Percentiles rank a stretch among this genome's conserved stretches.
These are phyloP conservation scores for Metschnikowia colocasiae DNA, from an alignment of 805 yeast species.

Conservation along the genomic window DNA sequence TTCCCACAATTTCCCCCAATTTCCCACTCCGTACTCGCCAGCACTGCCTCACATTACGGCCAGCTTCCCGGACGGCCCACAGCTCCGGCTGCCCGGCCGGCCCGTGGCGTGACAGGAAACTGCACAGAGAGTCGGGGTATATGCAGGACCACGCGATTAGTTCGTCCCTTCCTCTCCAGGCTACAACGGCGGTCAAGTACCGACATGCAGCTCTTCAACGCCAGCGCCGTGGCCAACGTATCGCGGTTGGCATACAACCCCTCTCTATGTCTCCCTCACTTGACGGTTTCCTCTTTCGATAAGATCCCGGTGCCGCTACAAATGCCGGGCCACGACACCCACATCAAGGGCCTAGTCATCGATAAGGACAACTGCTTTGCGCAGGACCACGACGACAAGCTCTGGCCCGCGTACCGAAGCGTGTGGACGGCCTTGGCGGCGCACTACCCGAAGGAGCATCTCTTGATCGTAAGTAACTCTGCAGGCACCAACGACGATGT, in stretches of 20 bases:
- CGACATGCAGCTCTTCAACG: conserved; percentile 48
- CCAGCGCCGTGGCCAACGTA: conserved; percentile 74
- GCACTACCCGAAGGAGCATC: conserved; percentile 57
- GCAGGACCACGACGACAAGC: conserved; percentile 68
- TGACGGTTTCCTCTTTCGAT: conserved; percentile 53
- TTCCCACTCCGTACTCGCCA: too few relatives aligned
- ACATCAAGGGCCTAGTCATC: conserved; percentile 72
- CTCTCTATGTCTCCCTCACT: conserved; percentile 64
- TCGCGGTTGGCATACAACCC: conserved; percentile 60
- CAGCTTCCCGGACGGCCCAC: too few relatives aligned
- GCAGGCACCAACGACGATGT: conserved; percentile 86
- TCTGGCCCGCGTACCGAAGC: conserved; percentile 67
- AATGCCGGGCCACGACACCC: conserved; percentile 27
- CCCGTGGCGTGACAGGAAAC: too few relatives aligned
- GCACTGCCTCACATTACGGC: too few relatives aligned
- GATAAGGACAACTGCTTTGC: conserved; percentile 98
- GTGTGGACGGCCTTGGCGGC: conserved; percentile 53
- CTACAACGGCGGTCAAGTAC: too few relatives aligned
- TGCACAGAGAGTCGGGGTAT: too few relatives aligned
- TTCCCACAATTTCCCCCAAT: too few relatives aligned
- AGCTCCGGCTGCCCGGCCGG: too few relatives aligned
- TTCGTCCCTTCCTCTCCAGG: too few relatives aligned
- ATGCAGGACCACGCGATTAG: too few relatives aligned
- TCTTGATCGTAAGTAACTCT: conserved; percentile 83
- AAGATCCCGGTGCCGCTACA: conserved; percentile 53